Evolutionary conservation across 371 early-diverging fungal genomes (phyloP), one percentile per base, ranked within the genome.

Genomic region (Mucor saturninus): DNA sequence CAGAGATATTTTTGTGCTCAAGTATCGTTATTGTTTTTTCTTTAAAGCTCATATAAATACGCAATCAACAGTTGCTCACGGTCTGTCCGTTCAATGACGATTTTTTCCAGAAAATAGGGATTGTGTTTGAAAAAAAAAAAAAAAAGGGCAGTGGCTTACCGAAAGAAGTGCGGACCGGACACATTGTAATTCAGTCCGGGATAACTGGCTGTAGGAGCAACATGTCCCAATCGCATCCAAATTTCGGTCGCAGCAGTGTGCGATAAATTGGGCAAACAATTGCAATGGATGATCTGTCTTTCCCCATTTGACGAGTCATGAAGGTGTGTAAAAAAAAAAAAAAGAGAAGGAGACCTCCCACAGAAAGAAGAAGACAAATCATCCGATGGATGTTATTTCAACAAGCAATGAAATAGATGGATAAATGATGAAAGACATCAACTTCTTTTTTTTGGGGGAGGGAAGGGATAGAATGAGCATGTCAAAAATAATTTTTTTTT

Each of bases 241-340:
- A 21, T 46, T 46, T 46, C 46, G 46, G 21, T 46, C 21, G 21
- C 46, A 46, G 46, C 46, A 46, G 53, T 38, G 55, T 45, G 63
- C 63, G 59, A 65, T 65, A 65, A 65, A 65, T 29, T 60, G 54
- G 60, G n/a, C 21, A 51, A 52, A 49, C 42, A 59, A 60, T 54
- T 37, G 56, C 58, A 50, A 55, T 55, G 48, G 57, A 67, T 67
- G 67, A 67, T 61, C 67, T 61, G 61, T 57, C 67, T 67, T 67
- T 67, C 67, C 59, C 67, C 59, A 67, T 67, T 67, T 67, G 67
- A 67, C 67, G 67, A 67, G 67, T 67, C 67, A 67, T 67, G 67
- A 67, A 67, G 67, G 67, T 67, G 54, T 57, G 67, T 59, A 56
- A 28, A 48, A 35, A 43, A 28, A 29, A 8, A 40, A 30, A 15